Base-by-base conservation (phyloP, 2,329 filamentous ascomycete genomes). In the Sporothrix globosa region DNA sequence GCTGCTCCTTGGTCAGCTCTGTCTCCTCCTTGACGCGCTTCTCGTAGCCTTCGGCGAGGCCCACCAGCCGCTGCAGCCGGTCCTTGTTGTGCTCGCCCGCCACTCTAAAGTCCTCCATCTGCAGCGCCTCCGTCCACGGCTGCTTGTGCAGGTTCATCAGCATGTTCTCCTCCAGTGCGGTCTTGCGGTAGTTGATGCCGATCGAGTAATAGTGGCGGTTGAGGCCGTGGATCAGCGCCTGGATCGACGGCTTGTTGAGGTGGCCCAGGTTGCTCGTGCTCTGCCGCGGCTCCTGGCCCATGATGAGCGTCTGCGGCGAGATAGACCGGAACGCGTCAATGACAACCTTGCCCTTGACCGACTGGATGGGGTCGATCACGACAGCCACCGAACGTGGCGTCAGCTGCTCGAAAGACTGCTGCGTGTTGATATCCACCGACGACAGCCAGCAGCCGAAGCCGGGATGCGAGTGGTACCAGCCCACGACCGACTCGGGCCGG, bases 131-230 rank as follows among this genome's bases (percentile, higher is more conserved):
- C 0, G 96, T 99, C 96, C 96, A 99, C 58, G 97, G 94, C 76
- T 98, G 96, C 86, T 99, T 99, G 87, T 99, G 96, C 75, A 99
- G 84, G 80, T 99, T 99, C 96, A 99, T 99, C 77, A 99, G 82
- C 96, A 99, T 99, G 82, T 97, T 98, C 85, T 99, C 96, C 81
- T 99, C 96, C 67, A 99, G 85, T 0, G 93, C 95, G 0, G 95
- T 97, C 85, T 99, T 99, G 79, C 95, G 88, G 83, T 99, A 99
- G 83, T 97, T 94, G 83, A 99, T 98, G 72, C 89, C 95, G 79
- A 99, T 99, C 76, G 93, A 97, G 86, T 99, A 99, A 86, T 99
- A 99, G 84, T 99, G 96, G 77, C 96, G 88, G 85, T 99, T 99
- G 58, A 99, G 87, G 71, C 96, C 96, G 81, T 99, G 96, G 74